A percentile compares a stretch with the other conserved stretches of the same genome.
These are phyloP conservation scores for Rhodosporidiobolus sp. DNA, from an alignment of 768 basidiomycete species.

Conservation along the genomic window DNA sequence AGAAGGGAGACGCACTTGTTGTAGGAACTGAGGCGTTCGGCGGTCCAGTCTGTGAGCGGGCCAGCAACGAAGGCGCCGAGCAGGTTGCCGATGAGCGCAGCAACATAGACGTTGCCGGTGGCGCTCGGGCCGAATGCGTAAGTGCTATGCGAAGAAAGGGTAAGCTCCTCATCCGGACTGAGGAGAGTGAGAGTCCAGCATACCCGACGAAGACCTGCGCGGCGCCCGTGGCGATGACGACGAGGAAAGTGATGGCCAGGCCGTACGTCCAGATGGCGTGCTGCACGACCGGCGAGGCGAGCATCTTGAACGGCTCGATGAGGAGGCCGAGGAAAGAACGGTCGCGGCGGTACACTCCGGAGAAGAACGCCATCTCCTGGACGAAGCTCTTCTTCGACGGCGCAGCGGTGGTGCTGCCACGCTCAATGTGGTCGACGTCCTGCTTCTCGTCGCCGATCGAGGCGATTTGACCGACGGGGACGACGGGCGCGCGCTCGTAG, in stretches of 20 bases:
- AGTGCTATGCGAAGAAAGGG: neutral
- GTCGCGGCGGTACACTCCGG: neutral
- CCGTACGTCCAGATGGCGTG: slow-evolving; percentile 36
- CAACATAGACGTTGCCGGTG: slow-evolving; percentile 28
- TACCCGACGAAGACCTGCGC: slow-evolving; percentile 37
- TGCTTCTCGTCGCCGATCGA: neutral
- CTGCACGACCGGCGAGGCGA: slow-evolving; percentile 16
- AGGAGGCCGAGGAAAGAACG: neutral
- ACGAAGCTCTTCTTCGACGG: neutral
- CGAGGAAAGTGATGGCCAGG: slow-evolving; percentile 41
- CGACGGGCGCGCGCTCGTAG: neutral
- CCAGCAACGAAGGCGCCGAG: slow-evolving; percentile 36
- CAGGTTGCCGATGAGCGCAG: slow-evolving; percentile 33
- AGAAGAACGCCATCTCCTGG: neutral
- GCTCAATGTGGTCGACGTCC: neutral
- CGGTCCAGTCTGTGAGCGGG: slow-evolving; percentile 36
- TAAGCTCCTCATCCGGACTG: neutral
- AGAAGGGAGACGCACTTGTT: too few species aligned
- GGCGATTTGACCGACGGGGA: neutral
- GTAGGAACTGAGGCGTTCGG: slow-evolving; percentile 21
- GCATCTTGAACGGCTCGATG: neutral
- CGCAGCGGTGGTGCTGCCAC: neutral
- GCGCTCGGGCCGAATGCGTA: slow-evolving; percentile 33
- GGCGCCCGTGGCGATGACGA: slow-evolving; percentile 40
- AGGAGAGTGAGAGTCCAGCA: neutral